Percentiles rank a stretch among this genome's conserved stretches.
phyloP scores from a whole-genome alignment of 768 basidiomycete genomes.

The Hypsizygus marmoreus region DNA sequence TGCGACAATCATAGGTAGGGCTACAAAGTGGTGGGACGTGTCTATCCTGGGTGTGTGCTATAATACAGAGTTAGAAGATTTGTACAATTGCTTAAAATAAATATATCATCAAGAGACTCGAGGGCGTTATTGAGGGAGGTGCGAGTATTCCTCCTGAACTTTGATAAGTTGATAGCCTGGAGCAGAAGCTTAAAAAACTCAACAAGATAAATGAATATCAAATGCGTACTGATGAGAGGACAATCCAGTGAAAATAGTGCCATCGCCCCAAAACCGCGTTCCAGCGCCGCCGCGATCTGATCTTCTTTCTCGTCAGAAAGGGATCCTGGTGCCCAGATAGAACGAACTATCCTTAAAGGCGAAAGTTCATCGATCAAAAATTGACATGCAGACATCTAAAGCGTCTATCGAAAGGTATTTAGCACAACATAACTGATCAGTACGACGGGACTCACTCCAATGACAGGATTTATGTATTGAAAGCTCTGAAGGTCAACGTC shows the following conservation, averaged over 20 bases:
- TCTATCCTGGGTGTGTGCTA: too few species aligned
- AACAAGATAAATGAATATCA: constrained; percentile 2
- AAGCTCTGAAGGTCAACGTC: constrained; percentile 38
- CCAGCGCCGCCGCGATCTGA: constrained; percentile 37
- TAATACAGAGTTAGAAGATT: too few species aligned
- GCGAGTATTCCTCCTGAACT: constrained; percentile 42
- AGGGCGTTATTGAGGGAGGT: not conserved
- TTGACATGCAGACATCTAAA: constrained; percentile 46
- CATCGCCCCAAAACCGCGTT: constrained; percentile 41
- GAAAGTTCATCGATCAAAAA: constrained; percentile 47
- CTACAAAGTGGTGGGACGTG: too few species aligned
- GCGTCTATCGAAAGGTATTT: constrained; percentile 29
- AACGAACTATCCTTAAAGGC: constrained; percentile 31
- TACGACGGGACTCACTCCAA: constrained; percentile 42
- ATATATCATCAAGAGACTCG: too few species aligned
- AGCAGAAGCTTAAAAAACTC: constrained; percentile 6
- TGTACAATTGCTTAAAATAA: too few species aligned
- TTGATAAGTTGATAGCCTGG: constrained; percentile 45
- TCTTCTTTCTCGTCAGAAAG: constrained; percentile 31
- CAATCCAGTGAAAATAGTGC: constrained; percentile 42
- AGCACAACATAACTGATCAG: constrained; percentile 2
- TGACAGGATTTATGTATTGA: constrained; percentile 46
- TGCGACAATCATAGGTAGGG: too few species aligned
- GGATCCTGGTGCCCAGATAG: constrained; percentile 27
- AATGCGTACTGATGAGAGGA: constrained; percentile 42